Base-by-base conservation (phyloP, 2,329 filamentous ascomycete species). In the Zelopaecilomyces penicillatus region DNA sequence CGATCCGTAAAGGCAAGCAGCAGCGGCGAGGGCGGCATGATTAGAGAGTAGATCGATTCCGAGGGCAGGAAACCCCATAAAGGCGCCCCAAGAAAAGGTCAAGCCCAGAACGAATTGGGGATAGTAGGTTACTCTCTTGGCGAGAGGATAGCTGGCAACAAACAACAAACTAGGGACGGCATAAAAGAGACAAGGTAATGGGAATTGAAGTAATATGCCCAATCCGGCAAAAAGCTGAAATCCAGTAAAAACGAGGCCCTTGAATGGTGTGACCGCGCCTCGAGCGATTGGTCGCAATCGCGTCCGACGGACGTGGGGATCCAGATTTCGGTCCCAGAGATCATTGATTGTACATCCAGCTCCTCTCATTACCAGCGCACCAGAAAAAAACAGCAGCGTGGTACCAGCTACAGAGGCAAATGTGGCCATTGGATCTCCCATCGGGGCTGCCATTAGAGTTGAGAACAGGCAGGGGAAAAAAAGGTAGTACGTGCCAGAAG, bases 291-390 rank as follows among this genome's bases (percentile, higher is more conserved):
- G 89, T 11, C 89, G 82, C 30, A 87, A 70, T 10, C 83, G 78
- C 5, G 87, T 94, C 39, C 89, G 78, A 2, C 76, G 66, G 10
- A 95, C 88, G 50, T 88, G 78, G 5, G 85, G 83, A 63, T 95
- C 89, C 11, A 95, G 80, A 54, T 93, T 85, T 44, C 87, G 80
- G 64, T 95, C 89, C 85, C 87, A 90, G 41, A 94, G 78, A 61
- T 95, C 89, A 61, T 95, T 95, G 66, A 94, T 88, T 12, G 85
- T 85, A 64, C 89, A 95, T 42, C 87, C 87, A 19, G 87, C 87
- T 40, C 89, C 85, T 49, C 89, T 84, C 85, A 95, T 93, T 52
- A 95, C 76, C 37, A 94, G 62, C 4, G 87, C 85, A 41, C 87
- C 88, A 2, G 79, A 72, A 56, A 85, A 77, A 66, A 94, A 93